These are phyloP conservation scores for Solanum sejunctum DNA, from an alignment of 257 asterid species.

Conservation along the genomic window DNA sequence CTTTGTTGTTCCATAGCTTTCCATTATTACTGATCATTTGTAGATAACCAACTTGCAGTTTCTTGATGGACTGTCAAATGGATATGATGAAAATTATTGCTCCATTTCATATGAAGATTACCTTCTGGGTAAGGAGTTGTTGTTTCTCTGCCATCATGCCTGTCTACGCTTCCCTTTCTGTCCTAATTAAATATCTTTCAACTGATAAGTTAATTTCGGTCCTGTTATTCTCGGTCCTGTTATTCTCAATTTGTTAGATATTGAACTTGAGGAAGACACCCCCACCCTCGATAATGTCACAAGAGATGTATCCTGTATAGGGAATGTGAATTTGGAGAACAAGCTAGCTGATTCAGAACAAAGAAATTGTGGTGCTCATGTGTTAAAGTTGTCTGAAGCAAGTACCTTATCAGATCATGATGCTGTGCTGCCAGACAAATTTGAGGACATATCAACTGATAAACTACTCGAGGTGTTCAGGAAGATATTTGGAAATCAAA, in stretches of 20 bases:
- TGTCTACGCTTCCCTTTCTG: background rate
- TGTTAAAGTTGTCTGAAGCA: background rate
- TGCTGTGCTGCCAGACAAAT: background rate
- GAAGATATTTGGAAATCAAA: background rate
- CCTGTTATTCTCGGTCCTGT: background rate
- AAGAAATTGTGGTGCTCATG: background rate
- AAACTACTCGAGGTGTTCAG: background rate
- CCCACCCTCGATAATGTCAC: background rate
- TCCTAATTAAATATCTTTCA: background rate
- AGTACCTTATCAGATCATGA: background rate
- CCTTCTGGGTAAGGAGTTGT: conserved; percentile 1
- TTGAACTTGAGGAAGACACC: background rate
- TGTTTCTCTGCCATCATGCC: background rate
- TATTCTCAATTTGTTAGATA: background rate
- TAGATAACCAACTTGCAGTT: background rate
- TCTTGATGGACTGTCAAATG: background rate
- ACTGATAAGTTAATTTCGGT: background rate
- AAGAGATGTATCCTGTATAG: background rate
- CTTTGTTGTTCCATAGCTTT: background rate
- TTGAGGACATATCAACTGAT: background rate
- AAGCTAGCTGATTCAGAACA: background rate
- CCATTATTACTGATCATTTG: background rate
- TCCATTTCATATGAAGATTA: conserved; percentile 6
- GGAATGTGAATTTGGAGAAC: background rate
- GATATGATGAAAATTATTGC: background rate